Conservation (phyloP, 768 basidiomycete species). For the Auriscalpium orientale region DNA sequence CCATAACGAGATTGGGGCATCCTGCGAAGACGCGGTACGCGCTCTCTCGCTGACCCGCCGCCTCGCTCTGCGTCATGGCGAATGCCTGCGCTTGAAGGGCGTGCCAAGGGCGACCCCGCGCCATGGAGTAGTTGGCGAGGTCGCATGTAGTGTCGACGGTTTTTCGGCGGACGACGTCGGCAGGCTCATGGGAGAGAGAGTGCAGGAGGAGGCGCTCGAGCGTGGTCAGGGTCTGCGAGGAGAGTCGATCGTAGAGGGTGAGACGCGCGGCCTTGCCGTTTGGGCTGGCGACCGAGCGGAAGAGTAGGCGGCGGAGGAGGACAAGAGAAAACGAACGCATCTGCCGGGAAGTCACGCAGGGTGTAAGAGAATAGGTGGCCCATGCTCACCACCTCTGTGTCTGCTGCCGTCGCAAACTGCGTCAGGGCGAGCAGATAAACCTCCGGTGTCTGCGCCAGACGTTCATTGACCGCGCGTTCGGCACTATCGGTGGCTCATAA, state of each 20-base stretch:
- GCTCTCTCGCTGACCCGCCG: conserved; percentile 22
- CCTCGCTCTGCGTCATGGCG: conserved; percentile 43
- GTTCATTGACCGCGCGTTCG: conserved; percentile 75
- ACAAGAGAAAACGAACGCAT: conserved; percentile 85
- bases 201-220: conserved; percentile 69
- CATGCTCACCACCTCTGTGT: conserved; percentile 65
- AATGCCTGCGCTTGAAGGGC: conserved; percentile 69
- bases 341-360: conserved; percentile 25
- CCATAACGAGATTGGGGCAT: conserved; percentile 69
- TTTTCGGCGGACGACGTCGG: conserved; percentile 55
- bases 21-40: conserved; percentile 69
- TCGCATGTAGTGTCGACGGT: conserved; percentile 72
- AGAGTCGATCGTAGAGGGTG: conserved; percentile 74
- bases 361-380: too few species aligned
- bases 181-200: conserved; percentile 55
- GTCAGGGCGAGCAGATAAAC: conserved; percentile 71
- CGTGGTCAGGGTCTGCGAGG: conserved; percentile 53
- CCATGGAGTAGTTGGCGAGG: conserved; percentile 68
- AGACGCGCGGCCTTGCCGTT: conserved; percentile 31
- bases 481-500: conserved; percentile 36
- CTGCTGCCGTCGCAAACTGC: conserved; percentile 70
- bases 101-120: conserved; percentile 74
- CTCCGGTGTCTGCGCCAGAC: conserved; percentile 71
- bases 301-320: conserved; percentile 69
- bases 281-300: conserved; percentile 44